These are phyloP conservation scores for Magnolia sinica DNA, from an alignment of 164 flowering plant genomes.

Conservation along the genomic window DNA sequence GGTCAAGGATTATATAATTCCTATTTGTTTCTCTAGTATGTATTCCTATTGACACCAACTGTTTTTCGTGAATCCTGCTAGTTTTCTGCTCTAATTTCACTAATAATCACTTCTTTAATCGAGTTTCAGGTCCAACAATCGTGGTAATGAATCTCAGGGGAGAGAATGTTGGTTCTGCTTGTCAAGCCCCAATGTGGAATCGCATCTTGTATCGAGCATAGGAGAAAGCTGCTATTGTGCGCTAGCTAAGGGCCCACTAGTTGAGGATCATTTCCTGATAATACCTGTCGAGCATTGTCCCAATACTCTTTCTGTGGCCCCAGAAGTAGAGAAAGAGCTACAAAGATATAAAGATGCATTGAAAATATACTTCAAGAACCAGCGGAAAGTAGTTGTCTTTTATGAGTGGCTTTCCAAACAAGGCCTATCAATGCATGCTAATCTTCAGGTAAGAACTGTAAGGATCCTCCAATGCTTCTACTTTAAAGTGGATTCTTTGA, in stretches of 20 bases:
- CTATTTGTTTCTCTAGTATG: too few relatives aligned
- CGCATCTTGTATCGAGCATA: constrained; percentile 73
- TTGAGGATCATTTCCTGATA: constrained; percentile 70
- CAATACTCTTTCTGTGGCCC: constrained; percentile 48
- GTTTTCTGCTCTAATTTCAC: neutral
- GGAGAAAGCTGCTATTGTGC: constrained; percentile 85
- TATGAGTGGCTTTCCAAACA: constrained; percentile 76
- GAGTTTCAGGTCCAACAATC: constrained; percentile 61
- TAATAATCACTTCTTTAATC: neutral
- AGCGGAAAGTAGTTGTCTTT: constrained; percentile 68
- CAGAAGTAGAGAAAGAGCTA: constrained; percentile 59
- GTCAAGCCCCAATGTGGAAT: constrained; percentile 82
- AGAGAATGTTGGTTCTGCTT: constrained; percentile 91
- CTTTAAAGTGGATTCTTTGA: neutral
- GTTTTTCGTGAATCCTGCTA: too few relatives aligned
- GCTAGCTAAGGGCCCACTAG: constrained; percentile 84
- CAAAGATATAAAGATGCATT: constrained; percentile 54
- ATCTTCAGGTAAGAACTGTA: constrained; percentile 69
- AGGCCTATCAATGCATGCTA: constrained; percentile 64
- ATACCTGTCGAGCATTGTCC: constrained; percentile 82
- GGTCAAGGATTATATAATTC: too few relatives aligned
- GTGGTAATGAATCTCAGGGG: constrained; percentile 5
- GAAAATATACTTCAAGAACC: constrained; percentile 52
- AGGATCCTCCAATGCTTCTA: neutral
- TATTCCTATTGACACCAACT: too few relatives aligned